Evolutionary conservation across 169 alveolate species (phyloP).

Genomic region (Plasmodium malariae): DNA sequence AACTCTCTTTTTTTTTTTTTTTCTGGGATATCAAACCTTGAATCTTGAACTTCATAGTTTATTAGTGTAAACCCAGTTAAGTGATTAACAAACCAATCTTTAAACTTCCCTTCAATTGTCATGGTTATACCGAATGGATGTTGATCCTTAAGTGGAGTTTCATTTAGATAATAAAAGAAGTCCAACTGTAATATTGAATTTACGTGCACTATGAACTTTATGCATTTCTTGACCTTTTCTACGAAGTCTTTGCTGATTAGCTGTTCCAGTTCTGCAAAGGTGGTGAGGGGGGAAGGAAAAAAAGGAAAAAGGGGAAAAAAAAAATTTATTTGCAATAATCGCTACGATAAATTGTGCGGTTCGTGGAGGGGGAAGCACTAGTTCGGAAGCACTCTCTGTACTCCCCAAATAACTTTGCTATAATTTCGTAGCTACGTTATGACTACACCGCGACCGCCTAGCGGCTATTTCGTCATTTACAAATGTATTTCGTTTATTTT

Average conservation of each 20-base stretch:
- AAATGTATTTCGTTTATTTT: too few relatives aligned
- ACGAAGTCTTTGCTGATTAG: background rate
- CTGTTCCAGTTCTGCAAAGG: slow-evolving; percentile 30
- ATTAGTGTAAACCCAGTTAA: slow-evolving; percentile 15
- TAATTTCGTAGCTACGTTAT: too few relatives aligned
- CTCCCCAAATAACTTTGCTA: too few relatives aligned
- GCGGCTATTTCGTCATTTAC: too few relatives aligned
- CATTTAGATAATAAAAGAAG: slow-evolving; percentile 51
- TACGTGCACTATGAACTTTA: slow-evolving; percentile 28
- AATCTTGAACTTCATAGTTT: slow-evolving; percentile 25
- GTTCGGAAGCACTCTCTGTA: too few relatives aligned
- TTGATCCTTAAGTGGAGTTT: slow-evolving; percentile 7
- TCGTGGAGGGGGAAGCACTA: too few relatives aligned
- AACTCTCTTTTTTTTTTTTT: slow-evolving; percentile 9
- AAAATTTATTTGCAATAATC: too few relatives aligned
- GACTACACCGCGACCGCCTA: too few relatives aligned
- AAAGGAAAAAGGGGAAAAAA: background rate
- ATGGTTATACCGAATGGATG: slow-evolving; percentile 42
- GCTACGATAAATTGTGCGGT: too few relatives aligned
- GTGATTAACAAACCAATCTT: slow-evolving; percentile 32
- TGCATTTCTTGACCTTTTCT: slow-evolving; percentile 50
- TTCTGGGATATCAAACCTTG: slow-evolving; percentile 23
- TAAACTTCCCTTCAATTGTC: slow-evolving; percentile 29
- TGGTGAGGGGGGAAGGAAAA: background rate
- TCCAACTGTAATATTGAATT: slow-evolving; percentile 48